phyloP scores from a whole-genome alignment of 1,139 yeast species.

The Candida tetrigidarum region DNA sequence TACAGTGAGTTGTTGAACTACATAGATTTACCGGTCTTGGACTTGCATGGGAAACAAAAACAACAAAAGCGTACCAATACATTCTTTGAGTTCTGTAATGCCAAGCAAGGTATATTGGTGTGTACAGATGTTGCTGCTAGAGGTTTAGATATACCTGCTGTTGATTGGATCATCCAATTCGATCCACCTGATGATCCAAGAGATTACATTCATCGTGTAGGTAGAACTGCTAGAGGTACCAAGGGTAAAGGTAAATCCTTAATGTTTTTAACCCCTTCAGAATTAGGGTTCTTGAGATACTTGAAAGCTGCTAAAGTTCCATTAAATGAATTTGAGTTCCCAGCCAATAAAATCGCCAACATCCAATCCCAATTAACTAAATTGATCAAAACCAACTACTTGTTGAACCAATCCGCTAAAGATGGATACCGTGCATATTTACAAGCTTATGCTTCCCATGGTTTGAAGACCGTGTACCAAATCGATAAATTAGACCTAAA shows the following conservation, averaged over 20 bases:
- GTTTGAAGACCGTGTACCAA: constrained; percentile 92
- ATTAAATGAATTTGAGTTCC: constrained; percentile 95
- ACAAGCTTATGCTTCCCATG: constrained; percentile 97
- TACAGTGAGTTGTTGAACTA: constrained; percentile 93
- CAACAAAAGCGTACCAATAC: constrained; percentile 98
- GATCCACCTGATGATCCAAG: constrained; percentile 99
- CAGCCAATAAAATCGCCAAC: constrained; percentile 89
- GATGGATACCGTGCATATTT: constrained; percentile 96
- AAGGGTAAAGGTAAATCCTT: constrained; percentile 90
- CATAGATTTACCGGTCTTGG: constrained; percentile 94
- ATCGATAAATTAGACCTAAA: constrained; percentile 92
- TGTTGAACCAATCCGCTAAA: constrained; percentile 94
- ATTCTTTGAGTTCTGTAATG: constrained; percentile 96
- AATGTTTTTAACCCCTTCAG: constrained; percentile 94
- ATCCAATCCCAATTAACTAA: constrained; percentile 94
- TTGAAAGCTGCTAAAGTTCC: constrained; percentile 98
- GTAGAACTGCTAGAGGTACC: constrained; percentile 97
- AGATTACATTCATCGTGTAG: constrained; percentile 97
- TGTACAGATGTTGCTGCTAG: constrained; percentile 99
- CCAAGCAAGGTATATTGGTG: constrained; percentile 87
- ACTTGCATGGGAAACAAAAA: constrained; percentile 96
- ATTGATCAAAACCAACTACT: constrained; percentile 87
- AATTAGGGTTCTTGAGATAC: constrained; percentile 91
- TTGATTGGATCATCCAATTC: constrained; percentile 96
- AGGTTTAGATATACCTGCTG: constrained; percentile 96